phyloP scores from a whole-genome alignment of 257 asterid genomes.

The Lavandula angustifolia region DNA sequence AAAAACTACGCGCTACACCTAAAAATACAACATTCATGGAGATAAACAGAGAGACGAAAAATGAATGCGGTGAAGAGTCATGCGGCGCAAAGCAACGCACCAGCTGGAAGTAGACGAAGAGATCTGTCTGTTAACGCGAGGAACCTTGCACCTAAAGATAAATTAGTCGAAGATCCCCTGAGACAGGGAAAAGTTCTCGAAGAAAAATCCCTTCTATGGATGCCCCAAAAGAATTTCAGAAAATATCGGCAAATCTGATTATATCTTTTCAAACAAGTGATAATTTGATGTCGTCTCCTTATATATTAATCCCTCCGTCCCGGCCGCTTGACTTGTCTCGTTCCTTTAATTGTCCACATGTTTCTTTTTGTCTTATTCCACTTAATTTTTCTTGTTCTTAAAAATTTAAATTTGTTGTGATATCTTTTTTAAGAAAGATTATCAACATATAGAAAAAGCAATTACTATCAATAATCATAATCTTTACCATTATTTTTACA shows the following conservation, averaged over 20 bases:
- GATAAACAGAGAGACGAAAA: neutral
- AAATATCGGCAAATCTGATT: neutral
- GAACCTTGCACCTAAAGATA: slow-evolving; percentile 5
- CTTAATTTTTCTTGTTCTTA: too few species aligned
- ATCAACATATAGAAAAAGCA: too few species aligned
- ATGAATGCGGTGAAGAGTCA: slow-evolving; percentile 19
- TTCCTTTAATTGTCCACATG: too few species aligned
- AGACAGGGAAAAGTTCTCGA: neutral
- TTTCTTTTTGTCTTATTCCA: too few species aligned
- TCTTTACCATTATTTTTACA: too few species aligned
- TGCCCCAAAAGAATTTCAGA: slow-evolving; percentile 8
- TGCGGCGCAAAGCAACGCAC: slow-evolving; percentile 25
- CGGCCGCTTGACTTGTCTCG: too few species aligned
- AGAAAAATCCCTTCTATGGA: neutral
- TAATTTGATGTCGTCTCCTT: too few species aligned
- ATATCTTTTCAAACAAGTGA: too few species aligned
- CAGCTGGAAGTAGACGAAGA: slow-evolving; percentile 22
- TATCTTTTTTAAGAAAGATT: too few species aligned
- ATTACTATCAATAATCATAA: too few species aligned
- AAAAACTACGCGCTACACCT: neutral
- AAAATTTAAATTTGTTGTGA: too few species aligned
- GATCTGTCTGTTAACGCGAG: slow-evolving; percentile 18
- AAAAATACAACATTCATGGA: neutral
- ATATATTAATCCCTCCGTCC: too few species aligned
- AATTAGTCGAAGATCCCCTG: slow-evolving; percentile 12